phyloP scores from a whole-genome alignment of 768 basidiomycete species.

The Rhodotorula paludigena region DNA sequence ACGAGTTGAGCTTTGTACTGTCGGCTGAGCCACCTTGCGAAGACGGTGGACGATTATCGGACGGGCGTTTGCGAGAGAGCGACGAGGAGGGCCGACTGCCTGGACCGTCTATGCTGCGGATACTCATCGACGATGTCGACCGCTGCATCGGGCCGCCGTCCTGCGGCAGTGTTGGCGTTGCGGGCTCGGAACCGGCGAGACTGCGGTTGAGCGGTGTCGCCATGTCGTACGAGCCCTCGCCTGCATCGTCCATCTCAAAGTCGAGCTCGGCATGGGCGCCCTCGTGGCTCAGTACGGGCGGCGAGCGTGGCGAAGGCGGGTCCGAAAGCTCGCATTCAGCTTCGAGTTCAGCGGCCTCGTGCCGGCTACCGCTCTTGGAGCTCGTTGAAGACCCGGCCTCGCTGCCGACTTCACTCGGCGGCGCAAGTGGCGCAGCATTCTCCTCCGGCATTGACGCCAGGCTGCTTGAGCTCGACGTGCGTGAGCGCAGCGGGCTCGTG shows the following conservation, averaged over 20 bases:
- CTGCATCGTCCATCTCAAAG: constrained; percentile 1
- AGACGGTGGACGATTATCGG: constrained; percentile 16
- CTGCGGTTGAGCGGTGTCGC: neutral
- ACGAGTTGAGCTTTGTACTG: constrained; percentile 8
- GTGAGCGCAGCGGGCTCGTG: neutral
- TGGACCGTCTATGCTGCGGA: neutral
- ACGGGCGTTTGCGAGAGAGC: constrained; percentile 8
- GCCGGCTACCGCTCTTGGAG: neutral
- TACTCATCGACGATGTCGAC: neutral
- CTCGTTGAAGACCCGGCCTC: neutral
- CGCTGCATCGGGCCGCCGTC: neutral
- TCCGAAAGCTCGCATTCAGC: constrained; percentile 33
- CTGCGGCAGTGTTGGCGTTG: neutral
- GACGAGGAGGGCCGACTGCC: constrained; percentile 7
- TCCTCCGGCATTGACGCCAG: constrained; percentile 14
- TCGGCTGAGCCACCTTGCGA: constrained; percentile 24
- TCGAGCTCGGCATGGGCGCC: neutral
- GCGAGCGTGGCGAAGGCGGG: constrained; percentile 30
- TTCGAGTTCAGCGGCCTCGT: constrained; percentile 23
- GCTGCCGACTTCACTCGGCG: neutral
- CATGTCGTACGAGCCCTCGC: neutral
- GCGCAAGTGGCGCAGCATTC: neutral
- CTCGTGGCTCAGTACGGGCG: neutral
- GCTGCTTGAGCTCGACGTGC: constrained; percentile 13
- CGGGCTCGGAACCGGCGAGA: neutral